Conservation (phyloP, 345 rosid genomes). For the Psidium friedrichsthalianum region DNA sequence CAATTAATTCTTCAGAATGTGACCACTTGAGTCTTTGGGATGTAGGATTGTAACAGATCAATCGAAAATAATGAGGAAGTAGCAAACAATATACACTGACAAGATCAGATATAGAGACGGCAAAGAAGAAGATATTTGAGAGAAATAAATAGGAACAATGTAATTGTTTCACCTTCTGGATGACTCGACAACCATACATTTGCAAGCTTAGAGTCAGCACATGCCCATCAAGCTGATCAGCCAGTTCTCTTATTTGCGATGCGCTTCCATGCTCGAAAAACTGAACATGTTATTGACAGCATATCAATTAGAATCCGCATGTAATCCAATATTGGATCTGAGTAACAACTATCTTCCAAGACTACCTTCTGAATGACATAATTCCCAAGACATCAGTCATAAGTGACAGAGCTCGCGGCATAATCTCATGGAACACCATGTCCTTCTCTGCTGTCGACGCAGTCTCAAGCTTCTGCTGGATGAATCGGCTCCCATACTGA, state of each 20-base stretch:
- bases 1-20: not conserved
- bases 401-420: constrained; percentile 69
- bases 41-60: not conserved
- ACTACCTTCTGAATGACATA: constrained; percentile 90
- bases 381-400: constrained; percentile 96
- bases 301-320: not conserved
- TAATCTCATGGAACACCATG: constrained; percentile 85
- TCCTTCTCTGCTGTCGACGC: constrained; percentile 74
- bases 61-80: not conserved
- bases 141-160: not conserved
- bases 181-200: constrained; percentile 98
- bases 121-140: not conserved
- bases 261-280: constrained; percentile 95
- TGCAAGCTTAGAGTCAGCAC: constrained; percentile 87
- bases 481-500: constrained; percentile 94
- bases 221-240: constrained; percentile 67
- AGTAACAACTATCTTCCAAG: not conserved
- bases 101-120: not conserved
- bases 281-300: constrained; percentile 20
- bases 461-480: constrained; percentile 94
- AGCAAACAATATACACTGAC: not conserved
- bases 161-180: constrained; percentile 60
- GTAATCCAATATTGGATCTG: not conserved
- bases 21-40: not conserved
- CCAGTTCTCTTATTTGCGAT: constrained; percentile 72